Base-by-base conservation (phyloP, 768 basidiomycete genomes). In the Tricholoma matsutake region DNA sequence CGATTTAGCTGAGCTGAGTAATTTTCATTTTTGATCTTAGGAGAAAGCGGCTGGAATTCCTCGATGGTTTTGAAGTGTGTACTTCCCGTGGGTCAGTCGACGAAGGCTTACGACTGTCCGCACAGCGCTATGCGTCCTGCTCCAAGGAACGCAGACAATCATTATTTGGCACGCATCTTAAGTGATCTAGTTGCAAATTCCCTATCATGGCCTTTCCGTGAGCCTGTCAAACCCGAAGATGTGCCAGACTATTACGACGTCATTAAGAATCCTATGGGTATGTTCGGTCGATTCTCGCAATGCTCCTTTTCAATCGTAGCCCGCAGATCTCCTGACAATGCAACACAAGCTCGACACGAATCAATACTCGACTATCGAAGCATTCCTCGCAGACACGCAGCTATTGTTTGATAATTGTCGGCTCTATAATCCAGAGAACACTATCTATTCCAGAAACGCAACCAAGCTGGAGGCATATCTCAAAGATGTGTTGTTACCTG, bases 191-290 rank as follows among this genome's bases (percentile, higher is more conserved):
- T 90, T 71, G 83, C 79, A 29, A 89, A 95, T 69, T 81, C 88
- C 8, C 82, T 84, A 41, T 85, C 91, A 1, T 99, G 97, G 96
- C 86, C 97, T 6, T 99, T 98, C 76, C 75, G 80, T 31, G 72
- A 80, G 56, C 94, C 97, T 3, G 96, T 98, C 47, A 87, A 88
- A 64, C 77, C 73, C 2, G 84, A 85, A 6, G 89, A 94, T 61
- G 96, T 96, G 6, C 72, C 81, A 6, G 96, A 98, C 70, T 99
- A 99, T 68, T 91, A 93, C 72, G 88, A 93, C 20, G 85, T 95
- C 53, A 87, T 98, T 70, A 88, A 86, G 66, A 77, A 86, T 60
- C 97, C 97, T 2, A 98, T 98, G 96, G 95, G 94, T 94, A 65
- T 60, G 86, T 79, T 28, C 35, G 28, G 58, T 10, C 47, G 22